Percentiles rank a stretch among this genome's conserved stretches.
These are phyloP conservation scores for Rhodotorula kratochvilovae DNA, from an alignment of 768 basidiomycete genomes.

Conservation along the genomic window DNA sequence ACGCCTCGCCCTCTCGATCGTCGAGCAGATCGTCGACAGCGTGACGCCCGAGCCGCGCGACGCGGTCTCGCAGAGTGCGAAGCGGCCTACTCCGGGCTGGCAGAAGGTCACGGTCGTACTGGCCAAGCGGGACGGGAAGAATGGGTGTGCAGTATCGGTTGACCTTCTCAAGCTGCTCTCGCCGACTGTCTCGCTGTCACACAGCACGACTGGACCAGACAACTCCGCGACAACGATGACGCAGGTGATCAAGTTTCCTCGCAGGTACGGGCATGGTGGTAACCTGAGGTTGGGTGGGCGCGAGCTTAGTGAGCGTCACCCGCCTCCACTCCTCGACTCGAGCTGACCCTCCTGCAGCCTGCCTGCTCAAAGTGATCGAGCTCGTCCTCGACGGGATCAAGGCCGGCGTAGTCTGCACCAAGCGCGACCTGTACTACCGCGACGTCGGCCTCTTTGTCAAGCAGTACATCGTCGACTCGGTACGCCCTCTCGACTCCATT, in stretches of 20 bases:
- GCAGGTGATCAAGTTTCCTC: constrained; percentile 17
- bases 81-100: too few relatives aligned
- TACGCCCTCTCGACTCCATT: constrained; percentile 45
- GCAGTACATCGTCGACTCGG: constrained; percentile 74
- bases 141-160: not conserved
- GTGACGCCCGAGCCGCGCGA: not conserved
- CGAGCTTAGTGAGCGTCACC: constrained; percentile 18
- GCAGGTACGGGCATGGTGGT: constrained; percentile 13
- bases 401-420: constrained; percentile 58
- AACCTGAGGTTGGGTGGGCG: constrained; percentile 6
- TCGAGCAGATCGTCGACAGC: constrained; percentile 15
- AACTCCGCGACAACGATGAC: not conserved
- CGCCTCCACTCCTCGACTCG: not conserved
- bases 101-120: constrained; percentile 1
- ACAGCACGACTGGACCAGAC: not conserved
- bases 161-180: not conserved
- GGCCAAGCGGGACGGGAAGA: not conserved
- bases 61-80: not conserved
- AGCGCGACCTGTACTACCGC: constrained; percentile 85
- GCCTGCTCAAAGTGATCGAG: constrained; percentile 63
- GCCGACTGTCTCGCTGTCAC: not conserved
- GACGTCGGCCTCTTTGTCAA: constrained; percentile 72
- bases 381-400: constrained; percentile 65
- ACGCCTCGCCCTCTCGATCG: constrained; percentile 25
- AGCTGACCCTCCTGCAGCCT: constrained; percentile 53